Evolutionary conservation across 1,139 yeast genomes (phyloP).

Genomic region (Magnusiomyces suaveolens): DNA sequence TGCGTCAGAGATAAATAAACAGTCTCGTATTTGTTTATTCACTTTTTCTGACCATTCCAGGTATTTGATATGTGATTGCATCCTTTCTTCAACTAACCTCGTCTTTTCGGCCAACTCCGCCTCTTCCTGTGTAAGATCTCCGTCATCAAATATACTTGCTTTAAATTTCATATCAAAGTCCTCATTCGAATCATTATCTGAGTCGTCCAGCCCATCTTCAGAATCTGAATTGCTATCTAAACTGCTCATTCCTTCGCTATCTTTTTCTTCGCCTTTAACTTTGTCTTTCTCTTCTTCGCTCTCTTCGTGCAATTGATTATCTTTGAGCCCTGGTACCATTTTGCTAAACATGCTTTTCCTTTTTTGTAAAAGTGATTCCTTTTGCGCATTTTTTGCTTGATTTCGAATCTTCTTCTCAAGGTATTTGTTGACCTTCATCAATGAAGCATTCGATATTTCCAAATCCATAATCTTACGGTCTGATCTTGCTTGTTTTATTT

Average conservation of each 20-base stretch:
- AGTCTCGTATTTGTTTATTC: conserved; percentile 18
- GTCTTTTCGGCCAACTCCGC: conserved; percentile 15
- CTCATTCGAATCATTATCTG: neutral
- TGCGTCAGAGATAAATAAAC: conserved; percentile 20
- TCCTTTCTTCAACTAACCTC: conserved; percentile 17
- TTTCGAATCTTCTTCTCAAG: conserved; percentile 22
- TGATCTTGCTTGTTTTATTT: conserved; percentile 19
- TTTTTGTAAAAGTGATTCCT: conserved; percentile 7
- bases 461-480: conserved; percentile 26
- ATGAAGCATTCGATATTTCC: conserved; percentile 26
- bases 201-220: neutral
- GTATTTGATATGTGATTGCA: conserved; percentile 21
- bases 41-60: conserved; percentile 21
- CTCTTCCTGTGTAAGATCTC: conserved; percentile 9
- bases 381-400: conserved; percentile 19
- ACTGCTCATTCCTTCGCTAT: conserved; percentile 5
- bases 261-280: conserved; percentile 11
- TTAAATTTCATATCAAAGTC: conserved; percentile 8
- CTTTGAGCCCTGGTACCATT: neutral
- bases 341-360: neutral
- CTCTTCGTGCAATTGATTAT: neutral
- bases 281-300: conserved; percentile 7
- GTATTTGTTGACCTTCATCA: conserved; percentile 25
- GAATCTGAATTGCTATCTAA: conserved; percentile 4
- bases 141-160: conserved; percentile 8